These are phyloP conservation scores for Phytopythium oedochilum DNA, from an alignment of 352 stramenopile genomes.

Conservation along the genomic window DNA sequence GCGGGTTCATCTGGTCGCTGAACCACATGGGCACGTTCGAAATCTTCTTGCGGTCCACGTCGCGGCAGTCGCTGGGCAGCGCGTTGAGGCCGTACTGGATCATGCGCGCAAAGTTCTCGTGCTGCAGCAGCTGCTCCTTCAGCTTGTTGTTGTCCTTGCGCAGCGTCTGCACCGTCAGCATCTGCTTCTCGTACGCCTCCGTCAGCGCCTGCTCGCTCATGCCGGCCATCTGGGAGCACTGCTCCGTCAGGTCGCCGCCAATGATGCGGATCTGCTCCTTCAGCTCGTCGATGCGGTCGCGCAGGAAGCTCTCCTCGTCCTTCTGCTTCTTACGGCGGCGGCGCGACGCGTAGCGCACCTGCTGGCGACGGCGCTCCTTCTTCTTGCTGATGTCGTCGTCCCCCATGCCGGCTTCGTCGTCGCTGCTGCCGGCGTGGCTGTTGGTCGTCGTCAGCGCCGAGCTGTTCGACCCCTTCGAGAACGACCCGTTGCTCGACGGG, in stretches of 20 bases:
- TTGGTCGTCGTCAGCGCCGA: constrained; percentile 40
- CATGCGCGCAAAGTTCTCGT: constrained; percentile 83
- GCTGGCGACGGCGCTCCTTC: constrained; percentile 72
- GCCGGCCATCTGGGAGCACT: constrained; percentile 75
- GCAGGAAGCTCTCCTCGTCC: constrained; percentile 77
- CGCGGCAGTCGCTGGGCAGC: constrained; percentile 67
- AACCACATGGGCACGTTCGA: constrained; percentile 69
- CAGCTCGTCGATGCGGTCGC: constrained; percentile 76
- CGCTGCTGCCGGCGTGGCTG: constrained; percentile 46
- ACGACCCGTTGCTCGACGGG: constrained; percentile 14
- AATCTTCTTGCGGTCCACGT: constrained; percentile 78
- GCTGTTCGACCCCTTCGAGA: constrained; percentile 20
- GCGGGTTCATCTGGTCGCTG: constrained; percentile 75
- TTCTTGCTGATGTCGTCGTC: constrained; percentile 71
- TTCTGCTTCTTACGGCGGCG: constrained; percentile 83
- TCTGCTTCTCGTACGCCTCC: constrained; percentile 80
- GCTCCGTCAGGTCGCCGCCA: constrained; percentile 63
- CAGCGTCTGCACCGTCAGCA: constrained; percentile 72
- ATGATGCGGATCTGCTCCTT: constrained; percentile 86
- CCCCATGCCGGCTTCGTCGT: constrained; percentile 39
- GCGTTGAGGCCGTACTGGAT: constrained; percentile 82
- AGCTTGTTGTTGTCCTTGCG: constrained; percentile 84
- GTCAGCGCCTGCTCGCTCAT: constrained; percentile 80
- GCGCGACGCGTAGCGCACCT: constrained; percentile 75
- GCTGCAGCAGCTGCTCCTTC: constrained; percentile 75